Conservation (phyloP, 2,329 filamentous ascomycete genomes). For the Ascochyta rabiei region DNA sequence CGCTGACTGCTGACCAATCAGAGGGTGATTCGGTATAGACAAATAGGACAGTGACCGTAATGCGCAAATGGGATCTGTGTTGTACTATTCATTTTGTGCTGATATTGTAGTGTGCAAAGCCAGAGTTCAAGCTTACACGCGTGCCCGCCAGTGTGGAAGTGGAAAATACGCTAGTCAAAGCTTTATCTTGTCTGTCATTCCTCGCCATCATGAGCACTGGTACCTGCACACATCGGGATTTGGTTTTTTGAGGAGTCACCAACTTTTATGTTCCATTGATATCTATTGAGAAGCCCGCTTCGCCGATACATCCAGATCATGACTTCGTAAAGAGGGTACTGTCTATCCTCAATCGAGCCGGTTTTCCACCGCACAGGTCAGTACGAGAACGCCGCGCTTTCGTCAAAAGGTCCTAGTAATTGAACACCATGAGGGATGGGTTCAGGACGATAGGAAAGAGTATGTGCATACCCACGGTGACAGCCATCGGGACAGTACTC, state of each 20-base stretch:
- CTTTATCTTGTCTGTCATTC: not conserved
- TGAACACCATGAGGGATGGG: slow-evolving; percentile 77
- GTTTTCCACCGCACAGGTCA: not conserved
- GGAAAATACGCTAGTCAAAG: not conserved
- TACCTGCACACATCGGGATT: too few relatives aligned
- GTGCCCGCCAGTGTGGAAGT: not conserved
- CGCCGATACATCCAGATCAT: not conserved
- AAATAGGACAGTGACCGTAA: too few relatives aligned
- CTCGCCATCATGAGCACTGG: not conserved
- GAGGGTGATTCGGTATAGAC: too few relatives aligned
- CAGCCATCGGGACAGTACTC: slow-evolving; percentile 76
- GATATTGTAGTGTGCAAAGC: not conserved
- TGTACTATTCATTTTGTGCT: not conserved
- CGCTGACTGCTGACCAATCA: too few relatives aligned
- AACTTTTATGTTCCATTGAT: not conserved
- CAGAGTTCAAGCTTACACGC: not conserved
- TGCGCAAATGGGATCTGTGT: not conserved
- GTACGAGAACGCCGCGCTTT: not conserved
- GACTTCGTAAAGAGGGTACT: not conserved
- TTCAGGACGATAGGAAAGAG: slow-evolving; percentile 73
- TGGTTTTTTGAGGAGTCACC: too few relatives aligned
- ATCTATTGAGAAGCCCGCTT: not conserved
- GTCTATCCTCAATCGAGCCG: not conserved
- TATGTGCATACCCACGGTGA: slow-evolving; percentile 71
- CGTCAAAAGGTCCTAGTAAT: slow-evolving; percentile 59